These are phyloP conservation scores for Juglanconis sp. DNA, from an alignment of 2,329 filamentous ascomycete species.

Conservation along the genomic window DNA sequence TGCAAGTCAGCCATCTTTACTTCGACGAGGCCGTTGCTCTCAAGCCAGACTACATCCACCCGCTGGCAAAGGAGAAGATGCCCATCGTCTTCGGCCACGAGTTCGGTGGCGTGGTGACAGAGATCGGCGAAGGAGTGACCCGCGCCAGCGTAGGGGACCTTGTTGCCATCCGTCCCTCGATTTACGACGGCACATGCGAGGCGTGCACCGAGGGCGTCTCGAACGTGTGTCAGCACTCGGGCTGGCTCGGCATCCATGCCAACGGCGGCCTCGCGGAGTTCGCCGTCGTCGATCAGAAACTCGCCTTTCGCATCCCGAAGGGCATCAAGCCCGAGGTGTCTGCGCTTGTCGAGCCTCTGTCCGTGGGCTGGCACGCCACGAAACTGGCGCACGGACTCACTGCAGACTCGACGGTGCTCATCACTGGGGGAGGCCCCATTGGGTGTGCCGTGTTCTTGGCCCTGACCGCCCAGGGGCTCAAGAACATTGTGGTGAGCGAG, in stretches of 20 bases:
- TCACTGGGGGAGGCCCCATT: slow-evolving; percentile 61
- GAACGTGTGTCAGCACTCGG: slow-evolving; percentile 40
- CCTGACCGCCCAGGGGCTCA: slow-evolving; percentile 49
- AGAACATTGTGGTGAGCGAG: slow-evolving; percentile 58
- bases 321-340: slow-evolving; percentile 49
- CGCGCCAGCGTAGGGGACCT: slow-evolving; percentile 48
- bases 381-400: slow-evolving; percentile 23
- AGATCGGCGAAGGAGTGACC: slow-evolving; percentile 47
- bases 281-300: slow-evolving; percentile 43
- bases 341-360: slow-evolving; percentile 60
- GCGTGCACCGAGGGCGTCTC: slow-evolving; percentile 43
- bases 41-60: slow-evolving; percentile 44
- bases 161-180: slow-evolving; percentile 54
- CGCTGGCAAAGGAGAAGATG: slow-evolving; percentile 50
- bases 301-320: slow-evolving; percentile 45
- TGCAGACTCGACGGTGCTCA: slow-evolving; percentile 44
- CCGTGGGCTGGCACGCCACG: slow-evolving; percentile 61
- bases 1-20: slow-evolving; percentile 1
- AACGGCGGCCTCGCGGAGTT: slow-evolving; percentile 53
- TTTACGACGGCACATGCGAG: slow-evolving; percentile 51
- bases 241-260: slow-evolving; percentile 28
- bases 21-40: slow-evolving; percentile 16
- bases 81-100: slow-evolving; percentile 62
- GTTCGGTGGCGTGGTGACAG: slow-evolving; percentile 56
- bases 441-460: slow-evolving; percentile 58